These are phyloP conservation scores for Mortierella sp. DNA, from an alignment of 371 early-diverging fungal genomes.

Conservation along the genomic window DNA sequence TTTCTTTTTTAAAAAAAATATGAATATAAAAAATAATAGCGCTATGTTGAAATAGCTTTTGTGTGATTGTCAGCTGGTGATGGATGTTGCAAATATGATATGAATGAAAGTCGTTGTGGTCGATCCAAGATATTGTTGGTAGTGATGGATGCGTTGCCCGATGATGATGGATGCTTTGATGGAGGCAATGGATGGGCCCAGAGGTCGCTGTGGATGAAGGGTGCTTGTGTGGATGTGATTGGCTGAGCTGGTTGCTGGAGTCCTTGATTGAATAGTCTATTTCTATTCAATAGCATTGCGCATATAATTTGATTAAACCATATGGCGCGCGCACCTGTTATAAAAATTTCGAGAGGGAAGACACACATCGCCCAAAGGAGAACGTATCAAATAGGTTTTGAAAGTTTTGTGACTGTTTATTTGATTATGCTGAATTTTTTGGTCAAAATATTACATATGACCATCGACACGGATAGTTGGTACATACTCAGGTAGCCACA, in stretches of 20 bases:
- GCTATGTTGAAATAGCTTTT: neutral
- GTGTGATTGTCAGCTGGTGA: neutral
- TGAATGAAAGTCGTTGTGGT: neutral
- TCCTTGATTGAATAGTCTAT: constrained; percentile 8
- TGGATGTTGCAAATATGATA: too few relatives aligned
- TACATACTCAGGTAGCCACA: constrained; percentile 71
- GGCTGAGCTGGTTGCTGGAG: constrained; percentile 18
- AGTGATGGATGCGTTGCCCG: constrained; percentile 18
- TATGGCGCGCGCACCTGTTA: constrained; percentile 32
- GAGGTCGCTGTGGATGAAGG: neutral
- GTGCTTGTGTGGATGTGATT: constrained; percentile 22
- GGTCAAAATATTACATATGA: constrained; percentile 42
- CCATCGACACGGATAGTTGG: constrained; percentile 63
- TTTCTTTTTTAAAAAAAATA: constrained; percentile 6
- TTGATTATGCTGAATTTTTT: neutral
- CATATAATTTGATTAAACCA: neutral
- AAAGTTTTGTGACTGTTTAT: neutral
- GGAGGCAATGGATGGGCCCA: constrained; percentile 11
- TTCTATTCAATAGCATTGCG: constrained; percentile 11
- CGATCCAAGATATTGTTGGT: neutral
- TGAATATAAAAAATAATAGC: constrained; percentile 11
- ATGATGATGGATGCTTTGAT: constrained; percentile 27
- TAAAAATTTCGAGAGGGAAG: constrained; percentile 45
- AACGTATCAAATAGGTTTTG: constrained; percentile 13
- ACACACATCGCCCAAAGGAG: constrained; percentile 7